Conservation (phyloP, 805 yeast genomes). For the Torulaspora indica region DNA sequence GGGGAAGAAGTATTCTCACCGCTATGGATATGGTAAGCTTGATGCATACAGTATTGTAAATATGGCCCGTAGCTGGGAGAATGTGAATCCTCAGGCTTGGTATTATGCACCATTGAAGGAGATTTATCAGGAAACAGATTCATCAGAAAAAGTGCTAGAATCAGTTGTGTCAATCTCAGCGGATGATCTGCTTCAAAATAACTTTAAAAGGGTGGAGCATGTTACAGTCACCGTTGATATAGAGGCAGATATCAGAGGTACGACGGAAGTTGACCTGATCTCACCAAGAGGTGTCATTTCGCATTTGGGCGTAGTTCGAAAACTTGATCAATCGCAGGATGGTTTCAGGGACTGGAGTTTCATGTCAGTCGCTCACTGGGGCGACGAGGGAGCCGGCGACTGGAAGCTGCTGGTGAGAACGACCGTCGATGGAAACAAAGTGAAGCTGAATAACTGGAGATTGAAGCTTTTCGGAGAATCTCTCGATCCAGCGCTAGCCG, state of each 20-base stretch:
- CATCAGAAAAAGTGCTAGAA: slow-evolving; percentile 28
- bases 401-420: slow-evolving; percentile 73
- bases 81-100: slow-evolving; percentile 93
- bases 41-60: slow-evolving; percentile 76
- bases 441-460: slow-evolving; percentile 62
- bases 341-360: slow-evolving; percentile 86
- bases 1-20: slow-evolving; percentile 70
- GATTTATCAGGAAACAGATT: slow-evolving; percentile 33
- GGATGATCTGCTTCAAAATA: slow-evolving; percentile 48
- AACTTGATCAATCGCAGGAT: slow-evolving; percentile 46
- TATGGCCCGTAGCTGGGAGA: slow-evolving; percentile 67
- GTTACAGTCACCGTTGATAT: slow-evolving; percentile 76
- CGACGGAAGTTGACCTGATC: slow-evolving; percentile 53
- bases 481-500: slow-evolving; percentile 58
- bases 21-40: slow-evolving; percentile 86
- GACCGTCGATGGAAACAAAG: slow-evolving; percentile 36
- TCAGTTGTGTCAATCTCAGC: slow-evolving; percentile 44
- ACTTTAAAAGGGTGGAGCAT: slow-evolving; percentile 76
- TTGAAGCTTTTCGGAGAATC: slow-evolving; percentile 79
- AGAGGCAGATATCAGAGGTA: slow-evolving; percentile 62
- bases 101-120: slow-evolving; percentile 44
- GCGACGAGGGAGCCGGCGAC: slow-evolving; percentile 81
- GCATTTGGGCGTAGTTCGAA: slow-evolving; percentile 64
- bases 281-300: slow-evolving; percentile 78
- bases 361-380: slow-evolving; percentile 99